Conservation (phyloP, 164 flowering plant genomes). For the Cinnamomum chago region DNA sequence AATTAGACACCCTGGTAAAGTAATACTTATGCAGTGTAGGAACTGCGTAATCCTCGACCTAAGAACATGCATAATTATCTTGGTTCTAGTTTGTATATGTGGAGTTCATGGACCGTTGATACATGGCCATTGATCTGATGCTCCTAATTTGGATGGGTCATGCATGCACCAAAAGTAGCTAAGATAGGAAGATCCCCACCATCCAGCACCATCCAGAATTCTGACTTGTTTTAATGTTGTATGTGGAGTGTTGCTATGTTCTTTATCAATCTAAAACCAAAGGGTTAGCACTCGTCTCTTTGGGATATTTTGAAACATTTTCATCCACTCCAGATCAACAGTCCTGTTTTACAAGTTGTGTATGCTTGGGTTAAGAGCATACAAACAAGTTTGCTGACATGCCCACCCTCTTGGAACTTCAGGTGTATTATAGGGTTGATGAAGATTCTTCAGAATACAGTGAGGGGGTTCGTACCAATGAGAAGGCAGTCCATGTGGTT, state of each 20-base stretch:
- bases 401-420: background rate
- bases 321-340: background rate
- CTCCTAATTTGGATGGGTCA: background rate
- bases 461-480: slow-evolving; percentile 12
- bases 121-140: background rate
- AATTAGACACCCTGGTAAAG: too few relatives aligned
- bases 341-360: background rate
- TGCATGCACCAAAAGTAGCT: background rate
- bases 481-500: background rate
- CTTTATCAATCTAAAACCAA: too few relatives aligned
- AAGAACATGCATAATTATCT: too few relatives aligned
- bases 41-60: too few relatives aligned
- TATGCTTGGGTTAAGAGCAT: background rate
- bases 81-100: too few relatives aligned
- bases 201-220: background rate
- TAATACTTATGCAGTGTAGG: too few relatives aligned
- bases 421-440: slow-evolving; percentile 58
- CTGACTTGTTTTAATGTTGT: background rate
- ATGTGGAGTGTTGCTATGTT: background rate
- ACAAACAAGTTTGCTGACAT: background rate
- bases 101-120: background rate
- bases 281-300: too few relatives aligned
- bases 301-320: too few relatives aligned
- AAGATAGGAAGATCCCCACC: background rate
- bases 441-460: slow-evolving; percentile 21